Base-by-base conservation (phyloP, 2,329 filamentous ascomycete genomes). In the Diaporthe helianthi region DNA sequence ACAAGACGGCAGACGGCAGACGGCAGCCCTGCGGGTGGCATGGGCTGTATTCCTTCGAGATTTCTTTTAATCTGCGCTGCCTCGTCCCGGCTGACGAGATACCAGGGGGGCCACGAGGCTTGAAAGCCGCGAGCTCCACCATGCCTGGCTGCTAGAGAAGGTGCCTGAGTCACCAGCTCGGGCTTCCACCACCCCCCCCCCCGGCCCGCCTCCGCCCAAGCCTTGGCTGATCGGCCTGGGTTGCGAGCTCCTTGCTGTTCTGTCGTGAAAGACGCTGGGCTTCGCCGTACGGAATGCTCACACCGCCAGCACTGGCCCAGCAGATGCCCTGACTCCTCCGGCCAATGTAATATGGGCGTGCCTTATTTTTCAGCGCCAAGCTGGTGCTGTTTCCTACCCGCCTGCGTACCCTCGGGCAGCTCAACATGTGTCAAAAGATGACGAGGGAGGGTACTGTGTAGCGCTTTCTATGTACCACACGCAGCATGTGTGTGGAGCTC, bases 11-110 rank as follows among this genome's bases (percentile, higher is more conserved):
- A 49, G 22, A 49, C 58, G 44, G 58, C 41, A n/a, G n/a, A n/a
- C n/a, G 58, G 29, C 41, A 63, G 58, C 44, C 58, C 15, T 49
- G 58, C n/a, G n/a, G n/a, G n/a, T 63, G 58, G 44, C 58, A 49
- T 49, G 58, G 58, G 58, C 44, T 41, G 44, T n/a, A 49, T 63
- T 63, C 58, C 58, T 49, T 49, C 13, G n/a, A 63, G 55, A 33
- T 61, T 47, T 47, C 41, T 47, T 22, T 26, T 22, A 36, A 15
- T 49, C 46, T 38, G 64, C 41, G 51, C 29, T 58, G 52, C 65
- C 65, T 67, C 52, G 41, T 67, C 52, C 54, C 65, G 41, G 65
- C 65, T 67, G 65, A 67, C 52, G 58, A 63, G 58, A 67, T 55
- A 12, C 52, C 52, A 58, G 65, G 65, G 52, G 65, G 49, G 38